Percentiles rank a stretch among this genome's conserved stretches.
Evolutionary conservation across 352 stramenopile species (phyloP).

Genomic region (Pythium coloratum): DNA sequence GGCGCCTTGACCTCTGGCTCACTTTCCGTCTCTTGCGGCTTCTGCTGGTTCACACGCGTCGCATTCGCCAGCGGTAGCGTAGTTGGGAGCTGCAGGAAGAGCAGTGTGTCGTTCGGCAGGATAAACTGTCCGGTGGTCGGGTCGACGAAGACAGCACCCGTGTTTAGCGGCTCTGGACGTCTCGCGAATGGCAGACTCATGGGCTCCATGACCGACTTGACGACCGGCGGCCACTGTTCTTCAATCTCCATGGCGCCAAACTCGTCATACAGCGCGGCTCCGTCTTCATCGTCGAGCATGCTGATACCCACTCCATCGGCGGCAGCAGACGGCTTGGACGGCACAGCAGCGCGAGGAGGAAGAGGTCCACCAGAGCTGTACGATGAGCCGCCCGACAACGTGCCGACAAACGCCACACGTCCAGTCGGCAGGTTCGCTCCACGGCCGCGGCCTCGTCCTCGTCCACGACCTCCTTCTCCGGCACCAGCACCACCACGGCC

Average conservation of each 20-base stretch:
- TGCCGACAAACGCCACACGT: slow-evolving; percentile 78
- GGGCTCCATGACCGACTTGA: slow-evolving; percentile 81
- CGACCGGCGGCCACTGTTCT: slow-evolving; percentile 76
- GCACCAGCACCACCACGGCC: slow-evolving; percentile 27
- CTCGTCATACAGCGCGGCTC: slow-evolving; percentile 37
- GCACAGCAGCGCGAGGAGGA: slow-evolving; percentile 35
- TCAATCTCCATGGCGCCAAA: slow-evolving; percentile 61
- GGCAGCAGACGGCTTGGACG: slow-evolving; percentile 48
- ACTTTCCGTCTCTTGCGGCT: slow-evolving; percentile 22
- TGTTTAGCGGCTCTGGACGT: slow-evolving; percentile 56
- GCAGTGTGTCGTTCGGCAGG: slow-evolving; percentile 62
- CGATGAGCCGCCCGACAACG: slow-evolving; percentile 76
- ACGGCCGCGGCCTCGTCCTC: slow-evolving; percentile 52
- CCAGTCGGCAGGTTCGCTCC: slow-evolving; percentile 54
- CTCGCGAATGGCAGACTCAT: slow-evolving; percentile 77
- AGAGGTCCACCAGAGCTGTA: slow-evolving; percentile 49
- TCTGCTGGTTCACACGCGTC: slow-evolving; percentile 29
- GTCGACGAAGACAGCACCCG: slow-evolving; percentile 71
- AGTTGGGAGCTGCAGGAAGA: slow-evolving; percentile 85
- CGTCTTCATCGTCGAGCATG: slow-evolving; percentile 75
- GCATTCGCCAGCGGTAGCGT: slow-evolving; percentile 72
- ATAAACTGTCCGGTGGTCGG: slow-evolving; percentile 44
- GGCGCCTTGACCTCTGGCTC: slow-evolving; percentile 26
- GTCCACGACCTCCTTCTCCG: slow-evolving; percentile 24
- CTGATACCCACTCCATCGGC: slow-evolving; percentile 84